phyloP scores from a whole-genome alignment of 495 filamentous ascomycete species.

The Geopyxis carbonaria region DNA sequence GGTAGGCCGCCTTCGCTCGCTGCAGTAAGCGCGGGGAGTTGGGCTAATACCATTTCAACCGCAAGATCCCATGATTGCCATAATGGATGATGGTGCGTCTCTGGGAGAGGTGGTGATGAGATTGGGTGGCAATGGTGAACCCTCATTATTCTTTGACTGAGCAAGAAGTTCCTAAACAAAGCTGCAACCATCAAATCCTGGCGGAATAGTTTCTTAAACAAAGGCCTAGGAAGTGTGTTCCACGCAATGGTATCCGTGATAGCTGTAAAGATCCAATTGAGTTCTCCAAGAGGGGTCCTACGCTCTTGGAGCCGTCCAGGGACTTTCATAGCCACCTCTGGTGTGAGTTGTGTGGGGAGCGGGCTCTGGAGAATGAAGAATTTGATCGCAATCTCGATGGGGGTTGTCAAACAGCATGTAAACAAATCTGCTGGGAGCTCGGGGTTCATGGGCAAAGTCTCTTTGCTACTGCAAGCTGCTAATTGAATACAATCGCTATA shows the following conservation, averaged over 20 bases:
- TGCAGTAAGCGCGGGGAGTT: conserved; percentile 63
- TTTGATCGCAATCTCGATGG: conserved; percentile 88
- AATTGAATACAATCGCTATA: conserved; percentile 75
- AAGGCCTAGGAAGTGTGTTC: conserved; percentile 72
- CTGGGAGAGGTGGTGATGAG: conserved; percentile 71
- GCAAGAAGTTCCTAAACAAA: conserved; percentile 85
- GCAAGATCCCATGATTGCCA: conserved; percentile 98
- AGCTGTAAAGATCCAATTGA: conserved; percentile 99
- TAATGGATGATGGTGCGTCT: conserved; percentile 79
- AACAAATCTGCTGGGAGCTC: conserved; percentile 89
- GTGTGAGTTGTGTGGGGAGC: conserved; percentile 51
- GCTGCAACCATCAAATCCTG: conserved; percentile 99
- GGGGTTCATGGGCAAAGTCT: conserved; percentile 93
- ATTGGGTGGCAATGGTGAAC: conserved; percentile 88
- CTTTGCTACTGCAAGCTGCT: conserved; percentile 72
- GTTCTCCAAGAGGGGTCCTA: conserved; percentile 83
- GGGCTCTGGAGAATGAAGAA: conserved; percentile 92
- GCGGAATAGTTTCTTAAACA: conserved; percentile 92
- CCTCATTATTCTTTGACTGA: conserved; percentile 88
- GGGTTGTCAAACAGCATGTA: conserved; percentile 87
- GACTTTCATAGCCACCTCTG: conserved; percentile 63
- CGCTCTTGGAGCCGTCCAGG: conserved; percentile 79
- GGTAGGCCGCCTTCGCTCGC: conserved; percentile 42
- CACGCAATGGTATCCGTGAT: conserved; percentile 98
- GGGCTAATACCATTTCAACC: conserved; percentile 85